Percentiles rank a stretch among this genome's conserved stretches.
These are phyloP conservation scores for Annulohypoxylon stygium DNA, from an alignment of 495 filamentous ascomycete species.

Conservation along the genomic window DNA sequence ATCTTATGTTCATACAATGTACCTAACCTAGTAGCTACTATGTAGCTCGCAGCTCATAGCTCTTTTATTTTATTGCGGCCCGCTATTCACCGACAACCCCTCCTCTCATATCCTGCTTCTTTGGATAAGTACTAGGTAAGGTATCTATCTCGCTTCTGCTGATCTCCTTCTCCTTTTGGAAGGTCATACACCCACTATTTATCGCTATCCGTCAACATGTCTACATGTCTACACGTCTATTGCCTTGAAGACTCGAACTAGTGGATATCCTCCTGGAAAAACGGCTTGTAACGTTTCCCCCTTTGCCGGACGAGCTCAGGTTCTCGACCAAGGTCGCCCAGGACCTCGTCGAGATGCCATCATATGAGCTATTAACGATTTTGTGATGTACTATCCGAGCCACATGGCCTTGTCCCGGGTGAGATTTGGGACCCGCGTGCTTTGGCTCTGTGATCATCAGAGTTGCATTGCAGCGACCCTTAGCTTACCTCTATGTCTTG, in stretches of 20 bases:
- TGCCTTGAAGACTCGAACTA: conserved; percentile 29
- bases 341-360: conserved; percentile 14
- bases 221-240: not conserved
- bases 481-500: conserved; percentile 33
- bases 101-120: conserved; percentile 34
- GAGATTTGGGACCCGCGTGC: conserved; percentile 42
- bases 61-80: conserved; percentile 33
- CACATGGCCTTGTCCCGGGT: conserved; percentile 28
- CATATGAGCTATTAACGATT: conserved; percentile 39
- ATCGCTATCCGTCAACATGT: conserved; percentile 37
- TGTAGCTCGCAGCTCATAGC: not conserved
- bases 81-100: conserved; percentile 28
- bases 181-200: conserved; percentile 37
- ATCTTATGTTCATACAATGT: not conserved
- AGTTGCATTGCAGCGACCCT: conserved; percentile 45
- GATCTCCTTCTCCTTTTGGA: conserved; percentile 39
- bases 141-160: conserved; percentile 26
- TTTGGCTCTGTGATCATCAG: conserved; percentile 41
- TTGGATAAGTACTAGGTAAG: conserved; percentile 6
- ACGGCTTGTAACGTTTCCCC: conserved; percentile 39
- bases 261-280: conserved; percentile 11
- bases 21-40: too few relatives aligned
- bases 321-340: not conserved
- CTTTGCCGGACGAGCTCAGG: conserved; percentile 16
- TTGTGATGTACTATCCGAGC: conserved; percentile 27